Conservation (phyloP, 768 basidiomycete species). For the Phanerochaete sordida region DNA sequence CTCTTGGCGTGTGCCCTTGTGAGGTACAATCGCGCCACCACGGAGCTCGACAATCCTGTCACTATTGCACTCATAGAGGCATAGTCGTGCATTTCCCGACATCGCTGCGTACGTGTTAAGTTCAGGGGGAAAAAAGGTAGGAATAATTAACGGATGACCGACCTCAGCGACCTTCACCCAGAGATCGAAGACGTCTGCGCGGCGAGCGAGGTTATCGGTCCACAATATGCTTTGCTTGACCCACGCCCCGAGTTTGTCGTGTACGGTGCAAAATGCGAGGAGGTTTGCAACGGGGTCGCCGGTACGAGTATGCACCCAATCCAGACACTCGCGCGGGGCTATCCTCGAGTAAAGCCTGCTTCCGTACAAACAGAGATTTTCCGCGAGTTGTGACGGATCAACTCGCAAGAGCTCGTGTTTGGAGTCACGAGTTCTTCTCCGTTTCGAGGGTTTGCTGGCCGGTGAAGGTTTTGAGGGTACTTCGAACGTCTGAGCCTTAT, state of each 20-base stretch:
- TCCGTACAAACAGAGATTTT: slow-evolving; percentile 80
- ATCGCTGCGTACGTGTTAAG: no score
- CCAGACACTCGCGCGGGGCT: slow-evolving; percentile 69
- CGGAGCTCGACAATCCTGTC: slow-evolving; percentile 57
- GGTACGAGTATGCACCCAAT: slow-evolving; percentile 44
- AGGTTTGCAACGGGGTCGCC: slow-evolving; percentile 42
- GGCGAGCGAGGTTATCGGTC: slow-evolving; percentile 45
- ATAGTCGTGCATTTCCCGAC: slow-evolving; percentile 58
- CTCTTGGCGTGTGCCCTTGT: slow-evolving; percentile 66
- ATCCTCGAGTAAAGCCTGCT: slow-evolving; percentile 66
- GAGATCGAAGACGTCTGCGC: slow-evolving; percentile 60
- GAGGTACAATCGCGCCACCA: slow-evolving; percentile 51
- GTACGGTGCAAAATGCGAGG: slow-evolving; percentile 50
- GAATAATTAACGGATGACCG: slow-evolving; percentile 17
- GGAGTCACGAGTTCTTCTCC: slow-evolving; percentile 44
- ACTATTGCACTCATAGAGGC: slow-evolving; percentile 66
- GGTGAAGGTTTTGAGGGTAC: slow-evolving; percentile 17
- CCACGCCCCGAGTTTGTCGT: slow-evolving; percentile 64
- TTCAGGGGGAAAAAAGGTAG: no score
- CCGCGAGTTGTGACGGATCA: slow-evolving; percentile 67
- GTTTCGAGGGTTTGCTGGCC: slow-evolving; percentile 16
- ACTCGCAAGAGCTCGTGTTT: slow-evolving; percentile 63
- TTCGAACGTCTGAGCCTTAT: slow-evolving; percentile 49
- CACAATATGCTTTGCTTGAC: slow-evolving; percentile 61
- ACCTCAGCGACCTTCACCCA: slow-evolving; percentile 84